Base-by-base conservation (phyloP, 306 rosid species). In the Oxytropis ochrocephala region DNA sequence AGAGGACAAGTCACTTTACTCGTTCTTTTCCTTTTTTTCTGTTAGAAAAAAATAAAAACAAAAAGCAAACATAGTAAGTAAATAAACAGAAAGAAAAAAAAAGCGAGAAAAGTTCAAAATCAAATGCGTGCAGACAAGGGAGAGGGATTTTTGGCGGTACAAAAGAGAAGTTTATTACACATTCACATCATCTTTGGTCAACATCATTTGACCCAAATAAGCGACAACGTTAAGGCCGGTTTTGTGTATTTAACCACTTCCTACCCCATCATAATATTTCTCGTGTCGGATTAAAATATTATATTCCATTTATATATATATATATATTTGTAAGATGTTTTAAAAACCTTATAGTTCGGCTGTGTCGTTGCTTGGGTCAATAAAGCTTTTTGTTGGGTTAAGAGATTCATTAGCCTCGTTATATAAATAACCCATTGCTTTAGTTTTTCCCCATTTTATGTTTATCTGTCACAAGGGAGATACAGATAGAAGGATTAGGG, bases 181-280 rank as follows among this genome's bases (percentile, higher is more conserved):
- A 56, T 63, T 70, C 27, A 67, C 77, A 69, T 47, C 56, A 67
- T 74, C 29, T 54, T 81, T 70, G 91, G 92, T 89, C 96, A 89
- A 83, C 83, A 18, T 24, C 5, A 51, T 83, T 83, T 89, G 88
- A 87, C 88, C 79, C 78, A 2, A 18, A 52, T 57, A 81, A 80
- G 66, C 41, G 71, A 83, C 76, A 66, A 68, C 18, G 1, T 8
- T 5, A 71, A 81, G 89, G 90, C 14, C 53, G 48, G 48, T 60
- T 75, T 36, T 43, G 8, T 42, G 85, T 59, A 75, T 79, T 75
- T 54, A 66, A 63, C 21, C 16, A 47, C n/a, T 70, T 16, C 5
- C 33, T 13, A 33, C 5, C 71, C 72, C 69, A 78, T 73, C 38
- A 44, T 51, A 44, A 78, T 17, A 36, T 55, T 81, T 14, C 11